Conservation (phyloP, 2,329 filamentous ascomycete genomes). For the Cladosporium sp. region DNA sequence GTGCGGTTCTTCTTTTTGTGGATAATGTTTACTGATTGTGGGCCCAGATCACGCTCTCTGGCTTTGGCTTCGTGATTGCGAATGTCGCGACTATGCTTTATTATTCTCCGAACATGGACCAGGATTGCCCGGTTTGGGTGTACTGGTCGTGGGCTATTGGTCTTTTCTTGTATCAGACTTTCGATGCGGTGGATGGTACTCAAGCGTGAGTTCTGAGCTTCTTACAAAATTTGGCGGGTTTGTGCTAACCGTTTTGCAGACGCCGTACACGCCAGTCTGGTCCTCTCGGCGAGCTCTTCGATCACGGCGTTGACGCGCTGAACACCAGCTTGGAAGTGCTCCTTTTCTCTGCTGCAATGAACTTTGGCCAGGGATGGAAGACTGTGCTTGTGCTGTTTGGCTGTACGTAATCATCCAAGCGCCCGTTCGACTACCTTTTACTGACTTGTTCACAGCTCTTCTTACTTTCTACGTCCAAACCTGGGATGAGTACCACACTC, state of each 20-base stretch:
- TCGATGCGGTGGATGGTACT: slow-evolving; percentile 92
- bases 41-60: slow-evolving; percentile 76
- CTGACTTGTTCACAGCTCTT: slow-evolving; percentile 49
- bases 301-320: slow-evolving; percentile 94
- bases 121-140: slow-evolving; percentile 92
- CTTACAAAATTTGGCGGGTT: not conserved
- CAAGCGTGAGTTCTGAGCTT: slow-evolving; percentile 69
- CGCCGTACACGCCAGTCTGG: slow-evolving; percentile 89
- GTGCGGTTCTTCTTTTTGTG: not conserved
- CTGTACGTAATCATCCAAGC: slow-evolving; percentile 55
- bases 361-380: slow-evolving; percentile 89
- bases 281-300: slow-evolving; percentile 92
- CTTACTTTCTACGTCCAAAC: slow-evolving; percentile 99
- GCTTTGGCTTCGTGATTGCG: slow-evolving; percentile 83
- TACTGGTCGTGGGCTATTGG: slow-evolving; percentile 90
- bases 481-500: slow-evolving; percentile 99
- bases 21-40: not conserved
- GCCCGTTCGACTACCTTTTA: slow-evolving; percentile 44
- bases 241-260: slow-evolving; percentile 45
- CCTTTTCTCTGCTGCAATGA: slow-evolving; percentile 88
- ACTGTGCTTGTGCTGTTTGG: slow-evolving; percentile 83
- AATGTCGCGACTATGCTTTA: slow-evolving; percentile 92
- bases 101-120: slow-evolving; percentile 93
- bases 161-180: slow-evolving; percentile 95
- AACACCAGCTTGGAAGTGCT: slow-evolving; percentile 94